Evolutionary conservation across 2,329 filamentous ascomycete species (phyloP).

Genomic region (Beauveria medogensis): DNA sequence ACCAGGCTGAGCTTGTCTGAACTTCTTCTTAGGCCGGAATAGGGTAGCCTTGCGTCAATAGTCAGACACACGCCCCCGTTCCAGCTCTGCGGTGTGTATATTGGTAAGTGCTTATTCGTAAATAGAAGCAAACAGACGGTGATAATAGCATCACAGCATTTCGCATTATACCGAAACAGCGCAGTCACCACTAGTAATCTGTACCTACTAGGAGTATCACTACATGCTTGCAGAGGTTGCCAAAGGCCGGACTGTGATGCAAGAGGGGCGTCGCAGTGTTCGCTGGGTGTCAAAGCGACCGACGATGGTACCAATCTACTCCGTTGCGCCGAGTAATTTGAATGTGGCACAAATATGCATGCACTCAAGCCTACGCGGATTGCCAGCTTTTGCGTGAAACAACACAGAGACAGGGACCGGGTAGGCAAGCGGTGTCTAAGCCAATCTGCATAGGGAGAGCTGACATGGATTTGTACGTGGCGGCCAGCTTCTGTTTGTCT

Average conservation of each 20-base stretch:
- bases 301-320: too few relatives aligned
- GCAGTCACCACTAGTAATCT: too few relatives aligned
- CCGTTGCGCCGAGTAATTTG: not conserved
- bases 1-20: not conserved
- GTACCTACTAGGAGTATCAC: too few relatives aligned
- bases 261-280: not conserved
- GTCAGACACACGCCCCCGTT: not conserved
- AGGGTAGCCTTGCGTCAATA: not conserved
- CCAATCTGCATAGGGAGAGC: not conserved
- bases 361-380: not conserved
- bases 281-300: not conserved
- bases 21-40: not conserved
- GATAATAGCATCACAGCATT: too few relatives aligned
- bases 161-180: too few relatives aligned
- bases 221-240: not conserved
- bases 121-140: not conserved
- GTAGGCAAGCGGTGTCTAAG: not conserved
- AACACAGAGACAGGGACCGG: not conserved
- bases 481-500: not conserved
- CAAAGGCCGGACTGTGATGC: not conserved
- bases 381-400: not conserved
- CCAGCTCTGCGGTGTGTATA: not conserved
- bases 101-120: not conserved
- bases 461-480: not conserved
- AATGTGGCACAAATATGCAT: not conserved